Evolutionary conservation across 352 stramenopile species (phyloP), one percentile per base, ranked within the genome.

Genomic region (Thraustotheca clavata): DNA sequence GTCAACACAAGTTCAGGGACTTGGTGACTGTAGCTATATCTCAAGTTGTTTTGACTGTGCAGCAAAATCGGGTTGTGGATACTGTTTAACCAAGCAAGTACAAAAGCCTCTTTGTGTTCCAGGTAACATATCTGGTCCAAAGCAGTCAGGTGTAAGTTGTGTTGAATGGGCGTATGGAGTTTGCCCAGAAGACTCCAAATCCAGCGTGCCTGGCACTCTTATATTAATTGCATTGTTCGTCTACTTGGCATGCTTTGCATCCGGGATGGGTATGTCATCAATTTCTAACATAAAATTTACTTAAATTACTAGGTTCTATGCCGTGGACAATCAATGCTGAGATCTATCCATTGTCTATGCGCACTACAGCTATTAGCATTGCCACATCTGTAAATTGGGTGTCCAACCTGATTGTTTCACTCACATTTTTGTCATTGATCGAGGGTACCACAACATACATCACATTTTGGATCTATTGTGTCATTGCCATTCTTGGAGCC

Each of bases 261-360:
- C 76, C 46, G 83, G 80, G 57, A 90, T 92, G 80, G 83, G 49
- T 65, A 49, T 11, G 4, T 9, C 35, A 12, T 8, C 3, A 41
- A 4, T 39, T 39, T n/a, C 9, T 61, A 9, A 6, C 29, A 18
- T 60, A 34, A 9, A 20, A 43, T 36, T 62, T 34, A 60, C 18
- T 60, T 24, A 12, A 29, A 1, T 60, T 11, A 32, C 1, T 61
- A 70, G 73, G 74, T 4, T 86, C 76, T 31, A 88, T 97, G 74
- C 91, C 94, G 0, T 98, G 93, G 93, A 97, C 89, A 0, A 93
- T 98, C 62, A 97, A 97, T 69, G 83, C 86, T 31, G 94, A 98
- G 73, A 98, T 98, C 67, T 98, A 96, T 70, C 88, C 89, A 6
- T 73, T 95, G 7, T 75, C 84, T 33, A 83, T 88, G 20, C 89